These are phyloP conservation scores for Oryza longistaminata DNA, from an alignment of 176 grass and related monocot species.

Conservation along the genomic window DNA sequence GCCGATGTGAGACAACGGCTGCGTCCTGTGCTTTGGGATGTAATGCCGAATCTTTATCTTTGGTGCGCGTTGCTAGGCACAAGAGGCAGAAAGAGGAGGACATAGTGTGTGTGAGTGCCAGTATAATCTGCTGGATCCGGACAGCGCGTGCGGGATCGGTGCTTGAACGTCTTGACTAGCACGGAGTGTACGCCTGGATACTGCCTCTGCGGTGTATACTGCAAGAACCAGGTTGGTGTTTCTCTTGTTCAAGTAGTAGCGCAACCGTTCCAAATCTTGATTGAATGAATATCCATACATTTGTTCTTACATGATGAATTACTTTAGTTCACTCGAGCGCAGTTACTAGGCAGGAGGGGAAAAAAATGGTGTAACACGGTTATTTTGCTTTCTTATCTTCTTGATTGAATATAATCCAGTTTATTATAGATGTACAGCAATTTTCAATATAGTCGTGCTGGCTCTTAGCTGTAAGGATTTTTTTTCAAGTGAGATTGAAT, in stretches of 20 bases:
- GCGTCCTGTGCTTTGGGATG: background rate
- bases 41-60: constrained; percentile 8
- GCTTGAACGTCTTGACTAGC: constrained; percentile 89
- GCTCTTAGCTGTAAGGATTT: background rate
- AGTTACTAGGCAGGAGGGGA: background rate
- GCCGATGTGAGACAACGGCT: background rate
- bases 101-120: constrained; percentile 85
- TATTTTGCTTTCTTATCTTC: constrained; percentile 7
- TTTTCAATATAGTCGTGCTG: background rate
- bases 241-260: background rate
- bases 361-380: background rate
- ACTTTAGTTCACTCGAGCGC: background rate
- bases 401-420: background rate
- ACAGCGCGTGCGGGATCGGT: constrained; percentile 80
- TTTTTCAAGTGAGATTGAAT: background rate
- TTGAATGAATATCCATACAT: background rate
- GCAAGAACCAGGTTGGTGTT: constrained; percentile 82
- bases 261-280: background rate
- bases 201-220: constrained; percentile 75
- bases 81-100: constrained; percentile 91
- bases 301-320: constrained; percentile 8
- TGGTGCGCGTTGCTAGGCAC: constrained; percentile 50
- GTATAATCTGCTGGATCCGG: constrained; percentile 66
- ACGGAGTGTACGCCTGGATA: constrained; percentile 95
- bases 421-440: too few species aligned